Percentiles rank a stretch among this genome's conserved stretches.
phyloP scores from a whole-genome alignment of 1,284 basidiomycete genomes.

The Cutaneotrichosporon sp. region DNA sequence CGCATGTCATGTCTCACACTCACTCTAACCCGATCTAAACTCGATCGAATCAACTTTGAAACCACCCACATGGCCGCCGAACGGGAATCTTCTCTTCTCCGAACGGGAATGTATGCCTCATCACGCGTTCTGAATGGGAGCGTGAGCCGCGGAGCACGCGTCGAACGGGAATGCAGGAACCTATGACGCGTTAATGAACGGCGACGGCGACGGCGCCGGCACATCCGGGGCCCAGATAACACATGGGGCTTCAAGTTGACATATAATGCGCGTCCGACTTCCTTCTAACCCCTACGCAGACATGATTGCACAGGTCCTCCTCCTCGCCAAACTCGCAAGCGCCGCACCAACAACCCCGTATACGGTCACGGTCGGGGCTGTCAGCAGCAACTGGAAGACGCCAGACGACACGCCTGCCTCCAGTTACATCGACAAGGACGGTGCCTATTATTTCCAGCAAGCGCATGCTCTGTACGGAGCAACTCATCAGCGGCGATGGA shows the following conservation, averaged over 20 bases:
- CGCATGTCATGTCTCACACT: background rate
- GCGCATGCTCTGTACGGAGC: slow-evolving; percentile 15
- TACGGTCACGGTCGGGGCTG: slow-evolving; percentile 4
- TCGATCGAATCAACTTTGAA: background rate
- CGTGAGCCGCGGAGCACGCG: background rate
- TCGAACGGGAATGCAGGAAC: background rate
- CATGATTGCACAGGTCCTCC: background rate
- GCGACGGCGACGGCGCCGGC: too few relatives aligned
- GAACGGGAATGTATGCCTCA: background rate
- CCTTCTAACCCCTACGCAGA: background rate
- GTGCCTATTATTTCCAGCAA: slow-evolving; percentile 16
- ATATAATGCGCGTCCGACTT: background rate
- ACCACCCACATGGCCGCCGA: background rate
- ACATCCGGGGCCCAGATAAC: too few relatives aligned
- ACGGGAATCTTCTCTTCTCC: background rate
- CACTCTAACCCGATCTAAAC: background rate
- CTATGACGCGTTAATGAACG: too few relatives aligned
- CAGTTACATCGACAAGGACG: slow-evolving; percentile 20
- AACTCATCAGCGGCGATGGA: slow-evolving; percentile 8
- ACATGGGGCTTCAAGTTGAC: background rate
- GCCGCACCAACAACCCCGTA: background rate
- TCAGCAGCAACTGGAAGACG: slow-evolving; percentile 2
- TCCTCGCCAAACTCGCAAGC: background rate
- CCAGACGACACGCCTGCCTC: slow-evolving; percentile 20
- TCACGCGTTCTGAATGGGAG: background rate